Base-by-base conservation (phyloP, 768 basidiomycete species). In the Chalciporus piperatus region DNA sequence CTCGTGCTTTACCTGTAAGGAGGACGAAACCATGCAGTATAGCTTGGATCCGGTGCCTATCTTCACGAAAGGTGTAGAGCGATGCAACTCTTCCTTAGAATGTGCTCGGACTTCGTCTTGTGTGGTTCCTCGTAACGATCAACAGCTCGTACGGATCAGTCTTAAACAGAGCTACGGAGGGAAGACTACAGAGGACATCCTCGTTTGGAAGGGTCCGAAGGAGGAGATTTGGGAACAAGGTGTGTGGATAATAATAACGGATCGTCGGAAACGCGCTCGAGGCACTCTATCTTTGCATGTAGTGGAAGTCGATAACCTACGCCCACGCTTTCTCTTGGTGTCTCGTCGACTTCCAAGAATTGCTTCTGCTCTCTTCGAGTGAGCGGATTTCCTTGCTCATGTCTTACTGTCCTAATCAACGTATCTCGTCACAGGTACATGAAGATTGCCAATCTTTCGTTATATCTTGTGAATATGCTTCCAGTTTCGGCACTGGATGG, bases 381-480 rank as follows among this genome's bases (percentile, higher is more conserved):
- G 58, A 52, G 85, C 75, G n/a, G 5, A 10, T 27, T 27, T 32
- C 30, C 17, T 40, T 30, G 30, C 13, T 14, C 10, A 4, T 17
- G 12, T 23, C 27, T 44, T 30, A 28, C 13, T 20, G 17, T 20
- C 35, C 3, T 19, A 2, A 17, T 23, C 45, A 32, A 58, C 16
- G 33, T 40, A 17, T 7, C 14, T 39, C 4, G n/a, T 27, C 11
- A 48, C 57, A 87, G 88, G 54, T 89, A 88, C 53, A 67, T 84
- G 52, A 69, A 72, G 30, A 79, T 81, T 61, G 76, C 88, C 2
- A 82, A 84, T n/a, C 66, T 93, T 28, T 92, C 90, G 3, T 73
- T 95, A 2, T 92, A 81, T 65, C 69, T 92, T 51, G 84, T 94
- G 72, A 95, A 95, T 65, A 77, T 90, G 23, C 74, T 94, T 20